Evolutionary conservation across 495 filamentous ascomycete genomes (phyloP).

Genomic region (Penicillium bovifimosum): DNA sequence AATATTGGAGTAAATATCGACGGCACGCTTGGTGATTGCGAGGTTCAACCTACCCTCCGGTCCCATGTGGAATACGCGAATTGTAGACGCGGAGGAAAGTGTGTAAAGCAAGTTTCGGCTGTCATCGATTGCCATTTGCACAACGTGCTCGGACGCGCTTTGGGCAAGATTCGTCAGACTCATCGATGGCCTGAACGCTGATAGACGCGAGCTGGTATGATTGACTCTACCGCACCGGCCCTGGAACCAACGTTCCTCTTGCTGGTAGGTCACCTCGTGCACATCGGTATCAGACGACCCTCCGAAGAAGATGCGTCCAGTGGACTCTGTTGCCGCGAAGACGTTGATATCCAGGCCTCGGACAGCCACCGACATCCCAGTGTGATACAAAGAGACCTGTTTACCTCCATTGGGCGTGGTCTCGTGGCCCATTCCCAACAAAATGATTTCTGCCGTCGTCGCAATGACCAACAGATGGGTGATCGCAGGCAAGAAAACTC

Average conservation of each 20-base stretch:
- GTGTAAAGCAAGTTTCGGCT: constrained; percentile 84
- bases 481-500: constrained; percentile 79
- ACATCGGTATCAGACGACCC: constrained; percentile 78
- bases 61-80: constrained; percentile 78
- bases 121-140: constrained; percentile 81
- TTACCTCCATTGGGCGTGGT: constrained; percentile 56
- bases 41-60: constrained; percentile 45
- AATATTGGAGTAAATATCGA: constrained; percentile 58
- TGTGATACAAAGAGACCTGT: constrained; percentile 72
- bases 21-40: constrained; percentile 51
- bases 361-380: constrained; percentile 69
- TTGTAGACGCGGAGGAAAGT: constrained; percentile 76
- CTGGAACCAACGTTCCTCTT: constrained; percentile 94
- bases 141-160: constrained; percentile 54
- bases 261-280: constrained; percentile 90
- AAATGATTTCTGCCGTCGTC: constrained; percentile 73
- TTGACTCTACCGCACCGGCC: constrained; percentile 75
- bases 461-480: constrained; percentile 84
- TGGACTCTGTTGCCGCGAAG: constrained; percentile 68
- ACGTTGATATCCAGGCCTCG: constrained; percentile 66
- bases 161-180: constrained; percentile 42
- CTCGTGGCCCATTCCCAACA: constrained; percentile 71
- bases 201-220: constrained; percentile 73
- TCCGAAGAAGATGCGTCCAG: constrained; percentile 86
- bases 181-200: constrained; percentile 57